A percentile compares a stretch with the other conserved stretches of the same genome.
Evolutionary conservation across 192 early-diverging fungal genomes (phyloP).

Genomic region (Coemansia sp.): DNA sequence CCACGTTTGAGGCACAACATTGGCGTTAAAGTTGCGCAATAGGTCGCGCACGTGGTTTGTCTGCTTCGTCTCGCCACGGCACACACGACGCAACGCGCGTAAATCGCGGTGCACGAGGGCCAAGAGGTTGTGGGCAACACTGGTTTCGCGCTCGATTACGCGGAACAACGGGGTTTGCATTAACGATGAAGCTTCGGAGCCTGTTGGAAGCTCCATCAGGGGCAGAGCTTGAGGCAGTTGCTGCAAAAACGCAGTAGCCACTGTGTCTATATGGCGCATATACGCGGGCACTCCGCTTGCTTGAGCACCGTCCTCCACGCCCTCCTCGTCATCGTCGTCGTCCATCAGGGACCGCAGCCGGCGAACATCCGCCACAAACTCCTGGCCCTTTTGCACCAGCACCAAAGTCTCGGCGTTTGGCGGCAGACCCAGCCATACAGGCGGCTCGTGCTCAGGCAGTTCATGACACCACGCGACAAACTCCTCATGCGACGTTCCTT

Average conservation of each 20-base stretch:
- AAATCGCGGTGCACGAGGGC: slow-evolving; percentile 68
- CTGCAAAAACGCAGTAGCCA: slow-evolving; percentile 60
- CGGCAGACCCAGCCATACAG: slow-evolving; percentile 95
- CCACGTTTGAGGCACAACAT: slow-evolving; percentile 71
- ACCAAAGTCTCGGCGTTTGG: slow-evolving; percentile 89
- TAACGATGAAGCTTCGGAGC: not conserved
- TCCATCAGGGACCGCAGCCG: slow-evolving; percentile 77
- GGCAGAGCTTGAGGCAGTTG: slow-evolving; percentile 54
- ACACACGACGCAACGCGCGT: slow-evolving; percentile 61
- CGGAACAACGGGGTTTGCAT: slow-evolving; percentile 68
- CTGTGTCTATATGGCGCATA: slow-evolving; percentile 67
- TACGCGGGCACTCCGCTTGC: slow-evolving; percentile 56
- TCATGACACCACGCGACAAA: slow-evolving; percentile 87
- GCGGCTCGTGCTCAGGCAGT: slow-evolving; percentile 90
- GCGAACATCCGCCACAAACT: slow-evolving; percentile 80
- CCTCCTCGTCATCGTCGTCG: slow-evolving; percentile 62
- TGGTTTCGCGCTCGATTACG: slow-evolving; percentile 80
- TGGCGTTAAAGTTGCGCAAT: slow-evolving; percentile 67
- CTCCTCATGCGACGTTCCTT: slow-evolving; percentile 80
- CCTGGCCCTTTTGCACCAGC: slow-evolving; percentile 75
- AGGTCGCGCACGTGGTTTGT: slow-evolving; percentile 83
- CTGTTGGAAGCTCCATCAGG: not conserved
- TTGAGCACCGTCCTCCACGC: not conserved
- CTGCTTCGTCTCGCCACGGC: slow-evolving; percentile 77
- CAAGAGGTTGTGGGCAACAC: slow-evolving; percentile 63